Evolutionary conservation across 2,329 filamentous ascomycete species (phyloP), one percentile per base, ranked within the genome.

Genomic region (Arthroderma sp.): DNA sequence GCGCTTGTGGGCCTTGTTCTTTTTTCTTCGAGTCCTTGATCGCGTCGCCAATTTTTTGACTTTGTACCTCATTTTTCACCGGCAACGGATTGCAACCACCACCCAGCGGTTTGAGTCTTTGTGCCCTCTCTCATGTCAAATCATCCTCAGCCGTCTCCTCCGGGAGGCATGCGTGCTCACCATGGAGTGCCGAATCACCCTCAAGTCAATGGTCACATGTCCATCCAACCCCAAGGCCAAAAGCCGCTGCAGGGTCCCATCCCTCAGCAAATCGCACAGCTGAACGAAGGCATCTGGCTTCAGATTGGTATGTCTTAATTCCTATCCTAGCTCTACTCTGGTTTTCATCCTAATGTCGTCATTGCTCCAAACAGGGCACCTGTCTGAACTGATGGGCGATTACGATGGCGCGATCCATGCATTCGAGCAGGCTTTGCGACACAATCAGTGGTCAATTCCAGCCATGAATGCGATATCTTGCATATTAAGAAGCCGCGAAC

Each of bases 401-500:
- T 73, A 85, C 37, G 89, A 96, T 49, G 85, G 89, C 59, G 89
- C 89, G 42, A 85, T 91, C 71, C 73, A 78, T 53, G 85, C 88
- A 38, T 98, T 95, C 63, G 87, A 96, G 64, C 82, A 85, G 61
- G 91, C 88, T 36, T 74, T 96, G 49, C 77, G 78, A 53, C 85
- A 88, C 61, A 96, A 96, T 60, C 77, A 80, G 39, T 85, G 85
- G 69, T 96, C 89, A 11, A 82, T 91, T 41, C 77, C 80, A 0
- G 91, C 91, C 29, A 89, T 96, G 85, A 93, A 87, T 55, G 85
- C 87, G 49, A 94, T 96, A 52, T 91, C 88, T 47, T 79, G 85
- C 61, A 91, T 96, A 49, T 73, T 95, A 49, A 81, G 93, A 54
- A 88, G 84, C 33, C 85, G 88, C 58, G 91, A 96, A 62, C 85